These are phyloP conservation scores for Agaricus bisporus DNA, from an alignment of 768 basidiomycete genomes.

Conservation along the genomic window DNA sequence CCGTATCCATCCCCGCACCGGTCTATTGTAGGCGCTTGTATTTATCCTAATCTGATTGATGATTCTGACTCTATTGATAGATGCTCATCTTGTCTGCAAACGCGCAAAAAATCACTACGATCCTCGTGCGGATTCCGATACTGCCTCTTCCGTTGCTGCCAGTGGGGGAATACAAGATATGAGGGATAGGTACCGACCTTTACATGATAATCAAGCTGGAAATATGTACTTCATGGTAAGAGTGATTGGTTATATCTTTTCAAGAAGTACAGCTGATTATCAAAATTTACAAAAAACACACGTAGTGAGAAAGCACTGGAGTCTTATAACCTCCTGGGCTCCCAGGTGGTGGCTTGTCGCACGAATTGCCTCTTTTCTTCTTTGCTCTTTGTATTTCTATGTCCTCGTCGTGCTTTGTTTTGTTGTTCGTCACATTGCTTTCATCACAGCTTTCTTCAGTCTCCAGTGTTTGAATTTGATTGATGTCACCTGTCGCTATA, in stretches of 20 bases:
- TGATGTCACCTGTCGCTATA: too few relatives aligned
- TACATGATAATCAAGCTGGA: constrained; percentile 42
- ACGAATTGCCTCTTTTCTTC: not conserved
- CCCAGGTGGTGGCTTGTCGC: not conserved
- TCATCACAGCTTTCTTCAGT: not conserved
- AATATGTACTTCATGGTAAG: constrained; percentile 59
- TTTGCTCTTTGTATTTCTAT: not conserved
- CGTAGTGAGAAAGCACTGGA: constrained; percentile 1
- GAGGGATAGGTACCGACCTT: constrained; percentile 47
- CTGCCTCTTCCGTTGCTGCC: constrained; percentile 49
- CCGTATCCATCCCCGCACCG: constrained; percentile 80
- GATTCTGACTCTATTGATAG: constrained; percentile 31
- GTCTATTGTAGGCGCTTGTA: constrained; percentile 60
- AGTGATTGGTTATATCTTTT: not conserved
- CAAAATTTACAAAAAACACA: not conserved
- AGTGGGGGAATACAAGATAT: constrained; percentile 31
- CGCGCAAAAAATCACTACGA: constrained; percentile 80
- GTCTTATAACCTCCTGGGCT: not conserved
- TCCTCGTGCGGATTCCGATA: constrained; percentile 49
- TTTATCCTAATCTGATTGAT: not conserved
- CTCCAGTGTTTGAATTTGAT: too few relatives aligned
- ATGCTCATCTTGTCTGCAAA: constrained; percentile 78
- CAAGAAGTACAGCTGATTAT: not conserved
- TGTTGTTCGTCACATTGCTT: not conserved
- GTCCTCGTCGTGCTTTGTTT: not conserved